Base-by-base conservation (phyloP, 1,284 basidiomycete species). In the Ceratobasidium sp. region DNA sequence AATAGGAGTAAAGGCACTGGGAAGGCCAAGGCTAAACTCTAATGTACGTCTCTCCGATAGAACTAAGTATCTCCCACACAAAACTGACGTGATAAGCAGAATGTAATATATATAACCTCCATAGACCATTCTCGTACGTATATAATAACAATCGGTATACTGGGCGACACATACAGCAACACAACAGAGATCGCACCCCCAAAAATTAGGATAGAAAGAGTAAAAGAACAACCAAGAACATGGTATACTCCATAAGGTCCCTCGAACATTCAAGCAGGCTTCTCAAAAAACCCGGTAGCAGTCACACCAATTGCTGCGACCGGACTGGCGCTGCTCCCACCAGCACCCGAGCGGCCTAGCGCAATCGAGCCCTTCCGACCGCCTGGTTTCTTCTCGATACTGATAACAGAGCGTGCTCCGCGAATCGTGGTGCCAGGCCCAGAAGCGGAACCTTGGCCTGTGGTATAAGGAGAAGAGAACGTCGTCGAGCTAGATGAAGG, bases 301-400 rank as follows among this genome's bases (percentile, higher is more conserved):
- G 90, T 92, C 67, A 93, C 85, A 24, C 91, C 86, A 57, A 91
- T 80, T 29, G 91, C 90, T 82, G 91, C 89, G 62, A 93, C 92
- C 33, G 87, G 90, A 36, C 90, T 87, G 15, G 90, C 92, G 72
- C 83, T 84, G 56, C 87, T 82, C 84, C 93, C 92, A 79, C 87
- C n/a, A n/a, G 88, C 89, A 8, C 66, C 76, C 1, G 60, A 67
- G 51, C 88, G 82, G 67, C 90, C 90, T 62, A 92, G 80, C 22
- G 88, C 84, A 75, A 93, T 91, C 24, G 90, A 89, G 7, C 90
- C 89, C 78, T 84, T 86, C 76, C 85, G 82, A 63, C 82, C 79
- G 27, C 79, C 79, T 5, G 80, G 82, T 9, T 83, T 82, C 47
- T 81, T 78, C 29, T 91, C 90, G 63, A 91, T 87, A 80, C 89